Evolutionary conservation across 2,329 filamentous ascomycete species (phyloP).

Genomic region (Triangularia setosa): DNA sequence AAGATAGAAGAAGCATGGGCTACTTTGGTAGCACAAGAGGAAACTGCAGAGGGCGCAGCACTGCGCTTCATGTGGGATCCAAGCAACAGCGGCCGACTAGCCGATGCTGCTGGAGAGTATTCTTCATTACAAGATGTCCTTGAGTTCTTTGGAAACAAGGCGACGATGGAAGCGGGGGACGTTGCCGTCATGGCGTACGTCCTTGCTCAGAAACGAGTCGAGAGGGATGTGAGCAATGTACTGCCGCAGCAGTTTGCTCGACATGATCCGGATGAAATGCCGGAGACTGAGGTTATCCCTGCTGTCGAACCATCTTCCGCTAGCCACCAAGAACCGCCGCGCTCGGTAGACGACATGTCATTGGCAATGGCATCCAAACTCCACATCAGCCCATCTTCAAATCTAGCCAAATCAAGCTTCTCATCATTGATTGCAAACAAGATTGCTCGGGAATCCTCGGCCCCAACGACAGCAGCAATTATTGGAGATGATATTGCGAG

Average conservation of each 20-base stretch:
- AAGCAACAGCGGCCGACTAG: conserved; percentile 7
- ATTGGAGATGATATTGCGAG: not conserved
- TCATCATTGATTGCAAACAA: not conserved
- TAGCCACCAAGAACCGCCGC: not conserved
- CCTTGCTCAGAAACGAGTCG: conserved; percentile 9
- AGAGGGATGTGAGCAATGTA: conserved; percentile 15
- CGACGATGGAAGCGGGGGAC: not conserved
- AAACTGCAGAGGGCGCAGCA: conserved; percentile 12
- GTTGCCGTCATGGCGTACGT: conserved; percentile 12
- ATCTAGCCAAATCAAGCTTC: not conserved
- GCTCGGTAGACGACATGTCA: not conserved
- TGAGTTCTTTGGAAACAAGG: conserved; percentile 17
- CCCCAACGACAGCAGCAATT: not conserved
- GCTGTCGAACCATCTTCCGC: not conserved
- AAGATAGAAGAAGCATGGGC: conserved; percentile 18
- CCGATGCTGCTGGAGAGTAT: not conserved
- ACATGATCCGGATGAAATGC: not conserved
- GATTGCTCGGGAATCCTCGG: not conserved
- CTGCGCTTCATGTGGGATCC: conserved; percentile 21
- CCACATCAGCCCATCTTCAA: not conserved
- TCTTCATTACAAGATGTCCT: conserved; percentile 17
- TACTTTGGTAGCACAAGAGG: conserved; percentile 15
- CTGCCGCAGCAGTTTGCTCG: conserved; percentile 4
- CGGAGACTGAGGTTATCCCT: not conserved
- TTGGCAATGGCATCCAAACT: not conserved